Evolutionary conservation across 768 basidiomycete species (phyloP), one percentile per base, ranked within the genome.

Genomic region (Termitomyces sp.): DNA sequence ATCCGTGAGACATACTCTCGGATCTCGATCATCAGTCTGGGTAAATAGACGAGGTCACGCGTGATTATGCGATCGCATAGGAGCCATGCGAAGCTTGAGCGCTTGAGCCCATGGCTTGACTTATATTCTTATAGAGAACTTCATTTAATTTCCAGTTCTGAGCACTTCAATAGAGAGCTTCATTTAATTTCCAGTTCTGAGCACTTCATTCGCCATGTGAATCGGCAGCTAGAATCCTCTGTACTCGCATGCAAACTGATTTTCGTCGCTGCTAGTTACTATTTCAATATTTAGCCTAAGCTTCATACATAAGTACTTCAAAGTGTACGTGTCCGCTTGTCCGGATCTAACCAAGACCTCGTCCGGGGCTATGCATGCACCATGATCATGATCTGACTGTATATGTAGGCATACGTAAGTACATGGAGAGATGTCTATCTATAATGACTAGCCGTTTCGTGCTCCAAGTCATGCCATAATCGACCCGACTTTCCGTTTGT

Each of bases 1-100:
- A 34, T n/a, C 53, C 59, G 60, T 49, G 54, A 60, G 60, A 60
- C 60, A 60, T 54, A 38, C 11, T 54, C 17, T 38, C 53, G 60
- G 38, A 60, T 61, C 60, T 61, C 60, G 56, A 57, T 57, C 56
- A 52, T 57, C 56, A 52, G 31, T 37, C 20, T 15, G 15, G 25
- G 25, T 25, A 25, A 25, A 14, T 14, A 37, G 38, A 12, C 14
- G 5, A 10, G 40, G 15, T 6, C 15, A 17, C 40, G 40, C 40
- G 40, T 42, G 37, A 38, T 48, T 57, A 38, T 25, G 36, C 56
- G 36, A 57, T 37, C 11, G 37, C 32, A 51, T 25, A 42, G 29
- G 53, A 32, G 29, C 17, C 25, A 25, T 25, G 25, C 25, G 25
- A 25, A 25, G 25, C 25, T 25, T 25, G 25, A 25, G 25, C 25